A percentile compares a stretch with the other conserved stretches of the same genome.
phyloP scores from a whole-genome alignment of 805 yeast genomes.

The Lipomyces lipofer region DNA sequence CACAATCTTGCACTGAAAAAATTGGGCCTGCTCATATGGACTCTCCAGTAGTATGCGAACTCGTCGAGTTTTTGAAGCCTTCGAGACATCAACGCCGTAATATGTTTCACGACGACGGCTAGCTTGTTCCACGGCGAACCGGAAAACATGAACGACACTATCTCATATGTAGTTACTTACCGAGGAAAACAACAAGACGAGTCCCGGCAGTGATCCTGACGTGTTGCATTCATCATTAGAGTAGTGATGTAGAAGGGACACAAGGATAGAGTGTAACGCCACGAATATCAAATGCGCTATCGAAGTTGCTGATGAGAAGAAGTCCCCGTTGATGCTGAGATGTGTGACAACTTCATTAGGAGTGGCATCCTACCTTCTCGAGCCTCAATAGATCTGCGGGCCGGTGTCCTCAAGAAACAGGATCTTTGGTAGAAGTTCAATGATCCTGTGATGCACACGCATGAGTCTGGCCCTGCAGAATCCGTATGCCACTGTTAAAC shows the following conservation, averaged over 20 bases:
- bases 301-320: neutral
- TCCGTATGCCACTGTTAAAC: neutral
- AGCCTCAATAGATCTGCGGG: neutral
- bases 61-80: neutral
- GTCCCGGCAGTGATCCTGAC: neutral
- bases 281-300: neutral
- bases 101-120: neutral
- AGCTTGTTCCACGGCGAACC: neutral
- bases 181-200: neutral
- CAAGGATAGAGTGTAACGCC: neutral
- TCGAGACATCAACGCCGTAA: neutral
- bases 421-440: neutral
- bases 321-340: neutral
- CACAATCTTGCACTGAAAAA: neutral
- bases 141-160: neutral
- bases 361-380: neutral
- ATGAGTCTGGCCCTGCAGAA: neutral
- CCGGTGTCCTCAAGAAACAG: neutral
- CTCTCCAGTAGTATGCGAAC: neutral
- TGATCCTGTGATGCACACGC: neutral
- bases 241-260: neutral
- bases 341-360: neutral
- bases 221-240: neutral
- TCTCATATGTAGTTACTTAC: neutral
- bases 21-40: neutral